Base-by-base conservation (phyloP, 108 stramenopile species). In the Skeletonema marinoi region DNA sequence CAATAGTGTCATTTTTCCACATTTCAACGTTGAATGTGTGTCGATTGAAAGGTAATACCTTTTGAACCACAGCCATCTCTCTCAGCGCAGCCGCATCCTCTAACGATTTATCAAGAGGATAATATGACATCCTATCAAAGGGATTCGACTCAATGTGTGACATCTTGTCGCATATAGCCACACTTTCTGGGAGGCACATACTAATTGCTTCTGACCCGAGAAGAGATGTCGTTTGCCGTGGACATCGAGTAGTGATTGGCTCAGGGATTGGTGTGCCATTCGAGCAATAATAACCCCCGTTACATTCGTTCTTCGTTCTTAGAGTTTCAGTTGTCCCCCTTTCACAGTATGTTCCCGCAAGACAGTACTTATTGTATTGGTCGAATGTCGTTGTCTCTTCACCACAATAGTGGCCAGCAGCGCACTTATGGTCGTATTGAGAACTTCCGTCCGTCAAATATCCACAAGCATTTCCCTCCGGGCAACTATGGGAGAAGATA, bases 151-250 rank as follows among this genome's bases (percentile, higher is more conserved):
- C 38, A 33, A 31, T 60, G 19, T 66, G 77, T 21, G 73, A 17
- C 30, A 36, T 75, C 71, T 94, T 94, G 88, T 94, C 93, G 68
- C 95, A 96, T 10, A 96, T 89, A n/a, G 87, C 69, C 44, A 92
- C 87, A 56, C 50, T 65, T 17, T 78, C 68, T 21, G 91, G 66
- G 12, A 36, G 58, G 59, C 95, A 96, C 25, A 80, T 71, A 11
- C 46, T 42, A 41, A 96, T 73, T 13, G 48, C 32, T 21, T 58
- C 32, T 13, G 86, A 70, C 12, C 92, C 95, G n/a, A 82, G 61
- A 16, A 41, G 32, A 41, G 85, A 85, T 14, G 68, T 54, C 10
- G 93, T 94, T 51, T 86, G 77, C 30, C 84, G 65, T 13, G 95
- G 95, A 64, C 95, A 96, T 32, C 73, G 65, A 7, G 77, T 78